Evolutionary conservation across 352 stramenopile species (phyloP).

Genomic region (Saprolegnia parasitica): DNA sequence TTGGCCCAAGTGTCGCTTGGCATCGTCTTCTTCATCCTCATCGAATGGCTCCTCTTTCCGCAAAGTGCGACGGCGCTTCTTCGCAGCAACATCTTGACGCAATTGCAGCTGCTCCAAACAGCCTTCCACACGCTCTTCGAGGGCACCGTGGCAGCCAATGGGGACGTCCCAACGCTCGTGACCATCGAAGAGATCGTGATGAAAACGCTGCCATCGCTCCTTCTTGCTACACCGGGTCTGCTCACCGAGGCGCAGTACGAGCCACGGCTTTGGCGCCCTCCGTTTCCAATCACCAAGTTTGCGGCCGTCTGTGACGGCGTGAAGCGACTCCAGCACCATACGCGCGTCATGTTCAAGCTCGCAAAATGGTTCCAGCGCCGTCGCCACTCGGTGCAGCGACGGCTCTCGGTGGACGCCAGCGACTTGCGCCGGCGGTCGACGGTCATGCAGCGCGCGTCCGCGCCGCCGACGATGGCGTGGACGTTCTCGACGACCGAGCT

Average conservation of each 20-base stretch:
- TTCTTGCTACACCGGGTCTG: constrained; percentile 54
- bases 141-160: constrained; percentile 45
- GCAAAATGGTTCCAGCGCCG: constrained; percentile 73
- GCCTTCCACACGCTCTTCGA: constrained; percentile 70
- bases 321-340: constrained; percentile 71
- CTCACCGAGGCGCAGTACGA: constrained; percentile 58
- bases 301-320: constrained; percentile 51
- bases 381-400: constrained; percentile 20
- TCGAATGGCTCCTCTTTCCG: constrained; percentile 61
- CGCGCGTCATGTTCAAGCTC: constrained; percentile 74
- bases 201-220: constrained; percentile 46
- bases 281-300: constrained; percentile 74
- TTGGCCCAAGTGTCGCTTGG: constrained; percentile 72
- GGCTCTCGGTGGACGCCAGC: not conserved
- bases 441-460: constrained; percentile 33
- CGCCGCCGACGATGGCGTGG: constrained; percentile 32
- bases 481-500: constrained; percentile 50
- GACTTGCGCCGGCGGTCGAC: not conserved
- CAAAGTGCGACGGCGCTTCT: constrained; percentile 62
- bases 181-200: constrained; percentile 47
- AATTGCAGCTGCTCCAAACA: constrained; percentile 57
- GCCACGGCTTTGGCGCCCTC: constrained; percentile 57
- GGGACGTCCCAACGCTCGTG: constrained; percentile 29
- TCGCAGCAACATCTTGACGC: constrained; percentile 69
- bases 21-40: constrained; percentile 69